These are phyloP conservation scores for Exophiala oligosperma DNA, from an alignment of 2,329 filamentous ascomycete species.

Conservation along the genomic window DNA sequence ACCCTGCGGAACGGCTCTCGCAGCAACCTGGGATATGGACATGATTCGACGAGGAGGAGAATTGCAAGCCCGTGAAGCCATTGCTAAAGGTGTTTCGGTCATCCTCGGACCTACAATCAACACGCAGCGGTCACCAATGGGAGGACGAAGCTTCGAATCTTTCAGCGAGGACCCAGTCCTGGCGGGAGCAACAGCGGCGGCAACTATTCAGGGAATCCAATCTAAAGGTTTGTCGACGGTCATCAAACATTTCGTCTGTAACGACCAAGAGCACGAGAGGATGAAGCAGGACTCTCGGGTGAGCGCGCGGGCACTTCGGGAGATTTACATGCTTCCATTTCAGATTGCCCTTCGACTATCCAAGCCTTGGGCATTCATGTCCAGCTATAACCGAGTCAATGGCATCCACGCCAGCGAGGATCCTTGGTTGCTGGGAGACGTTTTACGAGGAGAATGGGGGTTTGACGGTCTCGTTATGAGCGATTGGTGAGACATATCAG, in stretches of 20 bases:
- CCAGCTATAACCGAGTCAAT: slow-evolving; percentile 59
- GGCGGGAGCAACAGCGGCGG: slow-evolving; percentile 69
- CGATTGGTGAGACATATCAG: slow-evolving; percentile 39
- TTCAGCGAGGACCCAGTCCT: slow-evolving; percentile 81
- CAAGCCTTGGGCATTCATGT: slow-evolving; percentile 58
- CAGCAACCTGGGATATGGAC: slow-evolving; percentile 74
- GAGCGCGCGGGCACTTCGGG: slow-evolving; percentile 57
- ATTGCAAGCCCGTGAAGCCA: slow-evolving; percentile 69
- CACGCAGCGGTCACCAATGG: slow-evolving; percentile 77
- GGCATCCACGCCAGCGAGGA: slow-evolving; percentile 49
- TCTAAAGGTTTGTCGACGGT: slow-evolving; percentile 73
- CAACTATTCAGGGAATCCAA: slow-evolving; percentile 72
- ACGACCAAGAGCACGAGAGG: slow-evolving; percentile 48
- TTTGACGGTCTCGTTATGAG: slow-evolving; percentile 49
- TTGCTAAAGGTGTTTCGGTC: slow-evolving; percentile 72
- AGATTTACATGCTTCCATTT: slow-evolving; percentile 65
- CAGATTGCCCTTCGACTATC: slow-evolving; percentile 60
- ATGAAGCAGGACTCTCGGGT: slow-evolving; percentile 30
- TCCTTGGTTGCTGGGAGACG: slow-evolving; percentile 40
- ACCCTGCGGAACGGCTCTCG: slow-evolving; percentile 75
- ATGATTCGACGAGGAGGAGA: slow-evolving; percentile 69
- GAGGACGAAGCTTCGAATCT: slow-evolving; percentile 81
- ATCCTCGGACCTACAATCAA: slow-evolving; percentile 77
- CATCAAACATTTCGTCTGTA: slow-evolving; percentile 64
- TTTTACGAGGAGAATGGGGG: slow-evolving; percentile 47